A percentile compares a stretch with the other conserved stretches of the same genome.
These are phyloP conservation scores for Xylariaceae sp. DNA, from an alignment of 2,329 filamentous ascomycete genomes.

Conservation along the genomic window DNA sequence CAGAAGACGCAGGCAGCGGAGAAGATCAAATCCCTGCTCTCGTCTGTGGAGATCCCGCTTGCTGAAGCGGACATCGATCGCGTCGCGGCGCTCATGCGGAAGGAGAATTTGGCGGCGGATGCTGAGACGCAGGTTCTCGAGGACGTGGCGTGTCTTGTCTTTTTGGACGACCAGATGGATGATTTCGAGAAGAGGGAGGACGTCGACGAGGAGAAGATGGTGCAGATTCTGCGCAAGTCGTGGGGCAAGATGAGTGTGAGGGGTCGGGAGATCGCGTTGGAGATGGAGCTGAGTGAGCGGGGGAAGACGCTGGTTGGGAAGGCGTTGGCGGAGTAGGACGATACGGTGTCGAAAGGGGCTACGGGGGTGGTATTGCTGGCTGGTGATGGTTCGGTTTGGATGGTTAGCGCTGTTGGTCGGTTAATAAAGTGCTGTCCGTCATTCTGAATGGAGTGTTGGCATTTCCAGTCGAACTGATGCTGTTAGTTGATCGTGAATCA, in stretches of 20 bases:
- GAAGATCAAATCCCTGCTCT: slow-evolving; percentile 51
- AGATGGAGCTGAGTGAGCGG: slow-evolving; percentile 59
- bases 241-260: slow-evolving; percentile 68
- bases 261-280: slow-evolving; percentile 59
- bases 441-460: too few species aligned
- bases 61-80: slow-evolving; percentile 50
- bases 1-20: slow-evolving; percentile 61
- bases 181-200: slow-evolving; percentile 64
- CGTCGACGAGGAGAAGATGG: slow-evolving; percentile 69
- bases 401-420: too few species aligned
- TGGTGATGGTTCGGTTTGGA: too few species aligned
- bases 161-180: slow-evolving; percentile 82
- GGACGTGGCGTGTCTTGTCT: slow-evolving; percentile 82
- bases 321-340: slow-evolving; percentile 44
- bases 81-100: slow-evolving; percentile 68
- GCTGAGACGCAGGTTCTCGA: slow-evolving; percentile 71
- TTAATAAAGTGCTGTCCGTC: too few species aligned
- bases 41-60: slow-evolving; percentile 17
- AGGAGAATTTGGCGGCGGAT: slow-evolving; percentile 63
- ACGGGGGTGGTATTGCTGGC: too few species aligned
- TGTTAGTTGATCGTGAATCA: too few species aligned
- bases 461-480: too few species aligned
- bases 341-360: too few species aligned
- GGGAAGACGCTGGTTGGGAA: slow-evolving; percentile 57
- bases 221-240: slow-evolving; percentile 65